These are phyloP conservation scores for Zoysia matrella DNA, from an alignment of 202 grass and related monocot species.

Conservation along the genomic window DNA sequence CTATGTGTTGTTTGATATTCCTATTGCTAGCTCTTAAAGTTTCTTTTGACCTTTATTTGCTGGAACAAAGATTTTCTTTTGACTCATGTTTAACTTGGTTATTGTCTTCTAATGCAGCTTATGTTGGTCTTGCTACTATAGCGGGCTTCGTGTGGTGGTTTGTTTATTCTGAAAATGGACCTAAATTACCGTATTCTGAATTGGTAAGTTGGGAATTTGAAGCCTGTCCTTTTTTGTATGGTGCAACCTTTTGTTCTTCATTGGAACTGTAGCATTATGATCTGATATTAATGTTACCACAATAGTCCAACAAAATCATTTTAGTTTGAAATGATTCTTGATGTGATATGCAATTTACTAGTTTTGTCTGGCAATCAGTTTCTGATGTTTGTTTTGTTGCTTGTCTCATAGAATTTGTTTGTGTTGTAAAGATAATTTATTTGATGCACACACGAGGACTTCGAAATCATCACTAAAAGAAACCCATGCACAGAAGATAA, in stretches of 20 bases:
- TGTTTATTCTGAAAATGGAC: conserved; percentile 93
- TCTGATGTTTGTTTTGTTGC: conserved; percentile 15
- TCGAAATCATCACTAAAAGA: not conserved
- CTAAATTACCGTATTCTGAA: conserved; percentile 90
- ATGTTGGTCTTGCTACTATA: conserved; percentile 98
- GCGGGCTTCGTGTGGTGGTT: conserved; percentile 99
- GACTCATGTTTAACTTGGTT: conserved; percentile 15
- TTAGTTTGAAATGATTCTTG: not conserved
- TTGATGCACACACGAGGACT: not conserved
- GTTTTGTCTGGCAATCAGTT: not conserved
- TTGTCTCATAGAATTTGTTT: conserved; percentile 25
- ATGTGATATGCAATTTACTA: not conserved
- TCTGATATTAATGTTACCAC: conserved; percentile 15
- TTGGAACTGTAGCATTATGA: conserved; percentile 9
- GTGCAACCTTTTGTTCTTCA: conserved; percentile 24
- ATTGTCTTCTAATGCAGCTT: conserved; percentile 68
- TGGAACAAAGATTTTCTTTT: not conserved
- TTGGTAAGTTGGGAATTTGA: conserved; percentile 62
- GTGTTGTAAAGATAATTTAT: conserved; percentile 11
- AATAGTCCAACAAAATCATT: not conserved
- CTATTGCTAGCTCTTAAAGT: not conserved
- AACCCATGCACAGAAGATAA: not conserved
- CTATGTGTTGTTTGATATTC: conserved; percentile 18
- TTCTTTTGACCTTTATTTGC: too few relatives aligned
- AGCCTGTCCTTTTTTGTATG: conserved; percentile 7